Conservation (phyloP, 441 rosid species). For the Erodium texanum region DNA sequence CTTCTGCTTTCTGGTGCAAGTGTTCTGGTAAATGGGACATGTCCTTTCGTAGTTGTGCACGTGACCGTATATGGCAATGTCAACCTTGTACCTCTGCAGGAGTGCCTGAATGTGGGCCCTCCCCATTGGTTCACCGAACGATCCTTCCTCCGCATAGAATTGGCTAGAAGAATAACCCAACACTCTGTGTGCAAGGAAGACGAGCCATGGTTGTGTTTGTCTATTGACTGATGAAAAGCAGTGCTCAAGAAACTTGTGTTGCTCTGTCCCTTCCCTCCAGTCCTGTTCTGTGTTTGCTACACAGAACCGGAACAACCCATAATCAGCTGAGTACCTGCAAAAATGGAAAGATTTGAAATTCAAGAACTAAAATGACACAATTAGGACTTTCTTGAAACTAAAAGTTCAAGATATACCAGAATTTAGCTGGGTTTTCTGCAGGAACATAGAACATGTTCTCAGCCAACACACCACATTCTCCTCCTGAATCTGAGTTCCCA, state of each 20-base stretch:
- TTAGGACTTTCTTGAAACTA: background rate
- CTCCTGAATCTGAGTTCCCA: conserved; percentile 61
- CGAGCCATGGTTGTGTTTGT: conserved; percentile 13
- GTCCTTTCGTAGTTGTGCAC: conserved; percentile 10
- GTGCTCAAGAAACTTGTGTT: conserved; percentile 12
- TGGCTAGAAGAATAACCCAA: conserved; percentile 1
- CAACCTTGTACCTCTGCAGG: conserved; percentile 12
- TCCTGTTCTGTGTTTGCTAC: conserved; percentile 62
- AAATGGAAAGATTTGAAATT: background rate
- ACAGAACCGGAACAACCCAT: conserved; percentile 86
- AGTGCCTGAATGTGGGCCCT: conserved; percentile 15
- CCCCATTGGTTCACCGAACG: conserved; percentile 35
- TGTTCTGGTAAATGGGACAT: conserved; percentile 29
- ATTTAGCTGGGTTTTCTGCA: conserved; percentile 82
- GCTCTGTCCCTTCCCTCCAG: conserved; percentile 24
- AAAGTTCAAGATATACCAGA: conserved; percentile 40
- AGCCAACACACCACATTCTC: conserved; percentile 87
- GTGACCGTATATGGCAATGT: conserved; percentile 10
- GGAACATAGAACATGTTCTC: conserved; percentile 85
- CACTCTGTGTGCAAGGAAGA: conserved; percentile 4
- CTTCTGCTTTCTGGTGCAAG: conserved; percentile 50
- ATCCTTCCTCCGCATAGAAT: conserved; percentile 54
- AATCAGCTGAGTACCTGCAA: conserved; percentile 74
- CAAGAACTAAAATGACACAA: background rate
- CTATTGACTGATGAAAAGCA: conserved; percentile 3